Conservation (phyloP, 805 yeast genomes). For the Sporopachydermia quercuum region DNA sequence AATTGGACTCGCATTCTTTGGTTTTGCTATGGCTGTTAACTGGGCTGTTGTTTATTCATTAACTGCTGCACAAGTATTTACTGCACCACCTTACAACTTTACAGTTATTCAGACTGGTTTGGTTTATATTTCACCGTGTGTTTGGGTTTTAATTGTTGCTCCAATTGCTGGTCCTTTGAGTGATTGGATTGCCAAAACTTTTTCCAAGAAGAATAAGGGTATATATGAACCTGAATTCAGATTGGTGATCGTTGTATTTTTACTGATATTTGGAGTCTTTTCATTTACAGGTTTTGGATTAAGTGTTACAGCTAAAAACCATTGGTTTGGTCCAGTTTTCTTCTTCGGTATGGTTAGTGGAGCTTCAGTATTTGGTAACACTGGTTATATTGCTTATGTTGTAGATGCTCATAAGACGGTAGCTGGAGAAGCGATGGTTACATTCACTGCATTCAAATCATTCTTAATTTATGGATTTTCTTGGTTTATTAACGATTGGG, state of each 20-base stretch:
- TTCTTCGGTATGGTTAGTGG: conserved; percentile 42
- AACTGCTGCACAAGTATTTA: conserved; percentile 32
- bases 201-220: conserved; percentile 34
- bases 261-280: conserved; percentile 25
- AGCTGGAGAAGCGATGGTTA: conserved; percentile 44
- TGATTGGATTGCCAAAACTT: conserved; percentile 30
- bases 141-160: conserved; percentile 47
- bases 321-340: conserved; percentile 43
- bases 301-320: conserved; percentile 30
- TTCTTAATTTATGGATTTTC: conserved; percentile 43
- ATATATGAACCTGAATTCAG: conserved; percentile 51
- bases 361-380: conserved; percentile 46
- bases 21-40: conserved; percentile 32
- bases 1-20: conserved; percentile 40
- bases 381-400: conserved; percentile 44
- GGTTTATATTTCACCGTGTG: conserved; percentile 38
- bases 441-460: conserved; percentile 38
- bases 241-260: conserved; percentile 36
- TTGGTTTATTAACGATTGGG: conserved; percentile 35
- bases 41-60: conserved; percentile 36
- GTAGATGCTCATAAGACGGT: conserved; percentile 41
- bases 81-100: conserved; percentile 36
- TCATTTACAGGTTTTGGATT: conserved; percentile 55
- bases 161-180: conserved; percentile 34
- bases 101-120: conserved; percentile 33